phyloP scores from a whole-genome alignment of 2,329 filamentous ascomycete species.

The Phyllachora maydis region DNA sequence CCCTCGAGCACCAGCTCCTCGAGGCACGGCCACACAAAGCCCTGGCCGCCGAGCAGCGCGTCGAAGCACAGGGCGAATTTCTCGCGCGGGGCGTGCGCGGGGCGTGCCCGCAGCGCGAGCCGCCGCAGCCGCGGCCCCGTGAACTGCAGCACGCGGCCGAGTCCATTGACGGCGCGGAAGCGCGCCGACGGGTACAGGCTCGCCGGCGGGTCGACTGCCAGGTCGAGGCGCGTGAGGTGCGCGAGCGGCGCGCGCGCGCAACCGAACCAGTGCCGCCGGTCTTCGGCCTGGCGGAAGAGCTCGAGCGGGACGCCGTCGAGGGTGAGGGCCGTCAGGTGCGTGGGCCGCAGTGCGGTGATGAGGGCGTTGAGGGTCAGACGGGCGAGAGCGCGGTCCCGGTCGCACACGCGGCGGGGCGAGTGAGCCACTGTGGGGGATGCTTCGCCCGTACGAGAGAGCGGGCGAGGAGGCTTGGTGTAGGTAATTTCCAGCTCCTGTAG shows the following conservation, averaged over 20 bases:
- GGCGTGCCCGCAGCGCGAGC: slow-evolving; percentile 19
- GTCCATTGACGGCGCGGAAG: slow-evolving; percentile 18
- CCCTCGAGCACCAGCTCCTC: slow-evolving; percentile 20
- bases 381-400: slow-evolving; percentile 15
- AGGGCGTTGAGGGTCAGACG: slow-evolving; percentile 18
- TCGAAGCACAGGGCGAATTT: slow-evolving; percentile 19
- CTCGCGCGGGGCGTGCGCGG: slow-evolving; percentile 14
- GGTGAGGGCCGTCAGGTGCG: slow-evolving; percentile 14
- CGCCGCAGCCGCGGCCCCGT: slow-evolving; percentile 14
- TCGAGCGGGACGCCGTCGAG: slow-evolving; percentile 22
- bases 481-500: slow-evolving; percentile 17
- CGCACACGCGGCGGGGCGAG: no score
- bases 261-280: slow-evolving; percentile 19
- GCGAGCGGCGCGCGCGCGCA: slow-evolving; percentile 17
- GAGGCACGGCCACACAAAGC: slow-evolving; percentile 15
- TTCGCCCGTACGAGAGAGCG: no score
- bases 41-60: slow-evolving; percentile 14
- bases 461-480: slow-evolving; percentile 17
- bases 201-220: slow-evolving; percentile 18
- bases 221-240: slow-evolving; percentile 16
- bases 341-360: slow-evolving; percentile 15
- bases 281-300: slow-evolving; percentile 14
- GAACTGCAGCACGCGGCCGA: slow-evolving; percentile 19
- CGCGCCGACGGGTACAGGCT: slow-evolving; percentile 14
- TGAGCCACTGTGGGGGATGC: no score